Evolutionary conservation across 2,329 filamentous ascomycete genomes (phyloP).

Genomic region (Tolypocladium sp.): DNA sequence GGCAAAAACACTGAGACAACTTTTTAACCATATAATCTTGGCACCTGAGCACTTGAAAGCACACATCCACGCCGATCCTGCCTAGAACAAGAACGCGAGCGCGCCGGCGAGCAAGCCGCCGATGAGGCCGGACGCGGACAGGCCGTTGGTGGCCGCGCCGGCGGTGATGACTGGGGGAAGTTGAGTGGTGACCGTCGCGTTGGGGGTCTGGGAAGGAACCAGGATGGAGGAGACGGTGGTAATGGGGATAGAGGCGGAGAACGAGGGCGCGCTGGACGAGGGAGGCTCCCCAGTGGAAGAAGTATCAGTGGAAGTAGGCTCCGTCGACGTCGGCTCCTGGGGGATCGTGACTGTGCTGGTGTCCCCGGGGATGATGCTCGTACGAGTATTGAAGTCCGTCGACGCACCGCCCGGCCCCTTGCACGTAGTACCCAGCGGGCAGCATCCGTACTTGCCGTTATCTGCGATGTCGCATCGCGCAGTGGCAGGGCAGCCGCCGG

Average conservation of each 20-base stretch:
- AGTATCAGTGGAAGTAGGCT: too few relatives aligned
- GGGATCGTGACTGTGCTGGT: conserved; percentile 4
- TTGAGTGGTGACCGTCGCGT: background rate
- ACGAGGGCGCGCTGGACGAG: background rate
- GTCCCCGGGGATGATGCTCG: conserved; percentile 1
- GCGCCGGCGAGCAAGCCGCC: conserved; percentile 12
- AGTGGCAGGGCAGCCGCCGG: conserved; percentile 16
- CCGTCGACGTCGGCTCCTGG: background rate
- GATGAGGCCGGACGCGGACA: conserved; percentile 6
- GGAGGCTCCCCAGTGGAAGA: background rate
- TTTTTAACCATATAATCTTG: too few relatives aligned
- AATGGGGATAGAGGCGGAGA: background rate
- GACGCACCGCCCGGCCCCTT: conserved; percentile 13
- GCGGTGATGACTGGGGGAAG: conserved; percentile 4
- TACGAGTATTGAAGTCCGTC: conserved; percentile 1
- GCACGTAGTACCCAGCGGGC: conserved; percentile 16
- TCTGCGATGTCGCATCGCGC: conserved; percentile 14
- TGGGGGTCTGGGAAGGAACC: background rate
- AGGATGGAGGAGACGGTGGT: background rate
- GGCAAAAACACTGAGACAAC: too few relatives aligned
- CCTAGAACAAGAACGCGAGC: conserved; percentile 10
- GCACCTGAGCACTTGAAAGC: too few relatives aligned
- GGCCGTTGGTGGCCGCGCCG: conserved; percentile 7
- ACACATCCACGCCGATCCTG: background rate
- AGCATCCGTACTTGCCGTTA: conserved; percentile 19